Evolutionary conservation across 1,284 basidiomycete genomes (phyloP).

Genomic region (Malassezia psittaci): DNA sequence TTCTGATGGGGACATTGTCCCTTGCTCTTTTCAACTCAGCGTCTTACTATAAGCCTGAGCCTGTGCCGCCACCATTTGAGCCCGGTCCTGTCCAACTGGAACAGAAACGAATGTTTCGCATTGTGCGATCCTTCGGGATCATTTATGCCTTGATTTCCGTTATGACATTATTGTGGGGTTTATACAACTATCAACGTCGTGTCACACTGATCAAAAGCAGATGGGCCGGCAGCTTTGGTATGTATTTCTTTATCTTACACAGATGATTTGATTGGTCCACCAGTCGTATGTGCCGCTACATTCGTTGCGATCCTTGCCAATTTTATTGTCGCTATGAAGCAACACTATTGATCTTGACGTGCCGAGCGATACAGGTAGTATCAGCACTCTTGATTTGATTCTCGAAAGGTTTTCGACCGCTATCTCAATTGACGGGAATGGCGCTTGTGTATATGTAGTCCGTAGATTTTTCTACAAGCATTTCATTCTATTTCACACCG

Average conservation of each 20-base stretch:
- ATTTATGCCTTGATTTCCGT: constrained; percentile 63
- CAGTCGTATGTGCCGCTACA: constrained; percentile 38
- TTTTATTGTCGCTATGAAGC: constrained; percentile 34
- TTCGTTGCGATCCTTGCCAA: constrained; percentile 44
- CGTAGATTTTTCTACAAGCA: too few relatives aligned
- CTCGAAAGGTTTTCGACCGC: too few relatives aligned
- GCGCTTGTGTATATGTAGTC: too few relatives aligned
- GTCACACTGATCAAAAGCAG: constrained; percentile 81
- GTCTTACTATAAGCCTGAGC: constrained; percentile 31
- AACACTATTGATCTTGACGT: not conserved
- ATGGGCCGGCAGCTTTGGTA: constrained; percentile 84
- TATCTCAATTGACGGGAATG: too few relatives aligned
- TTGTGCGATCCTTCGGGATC: constrained; percentile 59
- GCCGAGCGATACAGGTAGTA: too few relatives aligned
- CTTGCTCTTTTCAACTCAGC: constrained; percentile 81
- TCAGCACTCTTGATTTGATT: too few relatives aligned
- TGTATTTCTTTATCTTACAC: not conserved
- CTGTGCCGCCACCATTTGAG: not conserved
- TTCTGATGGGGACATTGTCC: constrained; percentile 74
- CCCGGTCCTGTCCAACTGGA: not conserved
- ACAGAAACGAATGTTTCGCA: constrained; percentile 6
- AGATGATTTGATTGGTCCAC: constrained; percentile 45
- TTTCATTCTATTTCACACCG: too few relatives aligned
- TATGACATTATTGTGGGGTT: constrained; percentile 60
- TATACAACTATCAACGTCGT: constrained; percentile 73